Percentiles rank a stretch among this genome's conserved stretches.
Conservation (phyloP, 805 yeast genomes). For the Schizosaccharomyces lindneri region DNA sequence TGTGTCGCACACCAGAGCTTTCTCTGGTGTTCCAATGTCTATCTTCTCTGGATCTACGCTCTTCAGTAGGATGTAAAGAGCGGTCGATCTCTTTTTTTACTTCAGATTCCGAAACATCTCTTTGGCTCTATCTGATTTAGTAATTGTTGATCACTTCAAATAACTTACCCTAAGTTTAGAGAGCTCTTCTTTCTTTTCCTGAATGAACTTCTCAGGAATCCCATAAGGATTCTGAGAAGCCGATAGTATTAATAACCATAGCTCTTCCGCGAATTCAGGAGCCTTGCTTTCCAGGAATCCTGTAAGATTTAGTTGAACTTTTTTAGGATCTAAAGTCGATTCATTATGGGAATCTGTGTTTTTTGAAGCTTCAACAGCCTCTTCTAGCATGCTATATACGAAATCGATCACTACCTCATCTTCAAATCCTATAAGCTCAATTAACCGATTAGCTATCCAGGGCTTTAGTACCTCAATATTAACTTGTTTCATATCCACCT, state of each 20-base stretch:
- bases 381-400: slow-evolving; percentile 1
- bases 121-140: background rate
- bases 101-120: background rate
- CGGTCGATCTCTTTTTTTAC: background rate
- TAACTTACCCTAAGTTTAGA: background rate
- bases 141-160: background rate
- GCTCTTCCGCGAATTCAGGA: background rate
- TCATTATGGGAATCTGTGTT: background rate
- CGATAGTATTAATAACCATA: slow-evolving; percentile 1
- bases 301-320: background rate
- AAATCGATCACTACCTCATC: slow-evolving; percentile 3
- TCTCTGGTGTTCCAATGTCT: no score
- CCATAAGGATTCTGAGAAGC: background rate
- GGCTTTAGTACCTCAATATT: slow-evolving; percentile 2
- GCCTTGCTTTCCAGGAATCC: slow-evolving; percentile 2
- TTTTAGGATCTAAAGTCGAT: background rate
- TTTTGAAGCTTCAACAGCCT: background rate
- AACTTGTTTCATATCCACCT: slow-evolving; percentile 1
- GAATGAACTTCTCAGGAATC: background rate
- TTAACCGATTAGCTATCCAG: slow-evolving; percentile 1
- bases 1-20: no score
- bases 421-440: slow-evolving; percentile 1
- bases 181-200: background rate
- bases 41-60: no score
- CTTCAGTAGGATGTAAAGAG: background rate